Base-by-base conservation (phyloP, 2,329 filamentous ascomycete species). In the Penicillium sumatraense region DNA sequence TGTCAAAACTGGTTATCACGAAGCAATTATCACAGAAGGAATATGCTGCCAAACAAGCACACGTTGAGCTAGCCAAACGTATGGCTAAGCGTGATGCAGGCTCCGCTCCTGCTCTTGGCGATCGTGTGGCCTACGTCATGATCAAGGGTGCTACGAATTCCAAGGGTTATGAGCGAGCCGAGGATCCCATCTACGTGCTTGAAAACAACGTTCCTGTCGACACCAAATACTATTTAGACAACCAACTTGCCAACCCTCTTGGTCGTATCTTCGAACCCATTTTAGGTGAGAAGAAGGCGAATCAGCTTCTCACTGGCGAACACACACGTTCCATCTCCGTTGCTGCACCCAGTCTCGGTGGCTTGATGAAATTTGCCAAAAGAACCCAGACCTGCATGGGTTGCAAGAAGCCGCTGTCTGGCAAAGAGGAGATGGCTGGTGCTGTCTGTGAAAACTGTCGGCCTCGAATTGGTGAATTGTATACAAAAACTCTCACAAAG, bases 341-440 rank as follows among this genome's bases (percentile, higher is more conserved):
- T 21, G 93, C 93, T 2, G 95, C 91, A 18, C 93, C 96, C 0
- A 90, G 89, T 0, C 85, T 96, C 58, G 95, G 95, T 53, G 95
- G 95, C 0, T 80, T 99, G 60, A 99, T 99, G 95, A 97, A 96
- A 77, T 99, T 98, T 71, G 85, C 95, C 29, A 97, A 96, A 80
- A 97, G 96, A 80, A 99, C 95, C 3, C 88, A 93, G 77, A 98
- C 95, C 0, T 99, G 95, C 74, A 96, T 99, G 89, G 95, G 93
- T 3, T 99, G 95, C 85, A 99, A 98, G 83, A 97, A 97, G 75
- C 95, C 95, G 3, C 82, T 99, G 47, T 87, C 85, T 6, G 86
- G 86, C 56, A 89, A 90, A 64, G 84, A 89, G 42, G 93, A 97
- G 75, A 86, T 83, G 63, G 85, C 84, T 5, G 93, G 93, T 4